Conservation (phyloP, 2,329 filamentous ascomycete species). For the Cordyceps cateniannulata region DNA sequence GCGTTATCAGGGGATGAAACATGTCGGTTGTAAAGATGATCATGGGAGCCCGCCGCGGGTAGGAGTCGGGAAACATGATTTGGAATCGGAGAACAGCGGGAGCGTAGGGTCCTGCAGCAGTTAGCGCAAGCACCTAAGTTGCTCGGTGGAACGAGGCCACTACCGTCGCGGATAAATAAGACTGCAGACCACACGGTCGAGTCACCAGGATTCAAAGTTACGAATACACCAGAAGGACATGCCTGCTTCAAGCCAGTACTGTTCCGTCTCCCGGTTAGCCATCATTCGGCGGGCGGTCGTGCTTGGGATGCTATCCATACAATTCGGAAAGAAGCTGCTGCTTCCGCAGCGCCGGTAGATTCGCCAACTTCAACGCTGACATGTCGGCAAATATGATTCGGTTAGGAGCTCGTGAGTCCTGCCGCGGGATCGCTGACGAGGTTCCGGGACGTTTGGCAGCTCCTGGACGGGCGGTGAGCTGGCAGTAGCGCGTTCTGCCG, state of each 20-base stretch:
- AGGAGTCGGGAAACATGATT: constrained; percentile 76
- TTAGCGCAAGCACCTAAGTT: not conserved
- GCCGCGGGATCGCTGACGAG: not conserved
- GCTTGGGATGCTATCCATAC: constrained; percentile 40
- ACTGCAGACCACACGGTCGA: constrained; percentile 83
- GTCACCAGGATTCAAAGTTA: constrained; percentile 76
- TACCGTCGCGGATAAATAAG: constrained; percentile 84
- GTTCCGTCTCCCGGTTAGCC: not conserved
- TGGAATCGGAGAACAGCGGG: constrained; percentile 84
- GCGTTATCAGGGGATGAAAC: constrained; percentile 89
- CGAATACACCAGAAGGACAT: constrained; percentile 80
- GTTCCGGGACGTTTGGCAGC: not conserved
- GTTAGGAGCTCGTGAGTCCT: not conserved
- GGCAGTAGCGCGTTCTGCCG: constrained; percentile 1
- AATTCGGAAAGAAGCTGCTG: constrained; percentile 79
- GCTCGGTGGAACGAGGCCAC: constrained; percentile 6
- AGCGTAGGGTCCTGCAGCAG: constrained; percentile 69
- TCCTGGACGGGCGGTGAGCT: not conserved
- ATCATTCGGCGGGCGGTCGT: not conserved
- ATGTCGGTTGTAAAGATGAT: constrained; percentile 89
- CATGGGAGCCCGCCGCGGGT: constrained; percentile 72
- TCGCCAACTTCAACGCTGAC: constrained; percentile 37
- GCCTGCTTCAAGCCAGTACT: constrained; percentile 76
- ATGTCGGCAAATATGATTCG: constrained; percentile 24
- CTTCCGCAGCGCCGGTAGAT: constrained; percentile 54